Evolutionary conservation across 495 filamentous ascomycete genomes (phyloP), one percentile per base, ranked within the genome.

Genomic region (Rusavskia elegans): DNA sequence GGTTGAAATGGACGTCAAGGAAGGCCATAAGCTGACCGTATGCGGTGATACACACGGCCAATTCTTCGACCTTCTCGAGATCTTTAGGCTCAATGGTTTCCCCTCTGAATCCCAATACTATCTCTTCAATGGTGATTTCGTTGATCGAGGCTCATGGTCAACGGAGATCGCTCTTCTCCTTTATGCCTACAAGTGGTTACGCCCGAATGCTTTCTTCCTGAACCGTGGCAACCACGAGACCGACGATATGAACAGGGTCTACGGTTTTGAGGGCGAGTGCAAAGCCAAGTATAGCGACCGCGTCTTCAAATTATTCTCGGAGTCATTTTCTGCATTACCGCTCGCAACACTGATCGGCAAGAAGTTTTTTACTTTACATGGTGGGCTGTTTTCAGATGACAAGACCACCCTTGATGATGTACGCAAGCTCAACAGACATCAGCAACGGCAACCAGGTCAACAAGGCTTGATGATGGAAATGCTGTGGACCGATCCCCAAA

Each of bases 191-290:
- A 99, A 99, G 70, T 94, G 87, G 89, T 67, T 99, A 57, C 81
- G 81, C 50, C 92, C 93, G 0, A 76, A 81, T 37, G 76, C 72
- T 38, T 86, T 99, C 69, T 99, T 94, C 81, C 72, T 99, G 54
- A 99, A 99, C 75, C 82, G 92, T 48, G 92, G 92, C 55, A 99
- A 99, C 68, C 92, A 99, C 71, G 92, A 99, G 69, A 97, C 92
- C 53, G 92, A 99, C 64, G 92, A 97, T 66, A 99, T 99, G 92
- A 99, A 99, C 72, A 81, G 86, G 63, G 89, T 92, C 25, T 97
- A 99, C 62, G 92, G 92, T 48, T 99, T 99, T 61, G 92, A 97
- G 64, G 92, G 93, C 61, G 92, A 99, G 63, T 97, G 93, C 69
- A 88, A 87, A 64, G 87, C 87, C 53, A 99, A 99, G 69, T 99